phyloP scores from a whole-genome alignment of 306 rosid genomes.

The Sechiopsis laciniata region DNA sequence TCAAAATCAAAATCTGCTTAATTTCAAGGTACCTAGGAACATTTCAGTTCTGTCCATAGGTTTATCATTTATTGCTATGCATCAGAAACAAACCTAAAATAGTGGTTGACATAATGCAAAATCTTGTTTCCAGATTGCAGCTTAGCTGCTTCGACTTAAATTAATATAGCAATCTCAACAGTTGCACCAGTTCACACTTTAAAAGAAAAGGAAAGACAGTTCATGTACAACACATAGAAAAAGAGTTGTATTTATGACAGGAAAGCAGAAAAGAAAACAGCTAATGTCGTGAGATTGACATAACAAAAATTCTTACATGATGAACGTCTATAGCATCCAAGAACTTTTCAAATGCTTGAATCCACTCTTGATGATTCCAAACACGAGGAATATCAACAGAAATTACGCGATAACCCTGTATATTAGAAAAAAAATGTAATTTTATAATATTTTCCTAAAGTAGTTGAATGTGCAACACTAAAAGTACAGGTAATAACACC shows the following conservation, averaged over 20 bases:
- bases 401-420: constrained; percentile 92
- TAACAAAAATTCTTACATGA: constrained; percentile 51
- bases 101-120: not conserved
- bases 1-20: not conserved
- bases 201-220: not conserved
- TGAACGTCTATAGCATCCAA: constrained; percentile 98
- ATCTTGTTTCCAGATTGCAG: not conserved
- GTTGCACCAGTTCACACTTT: not conserved
- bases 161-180: not conserved
- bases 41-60: not conserved
- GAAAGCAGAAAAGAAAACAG: not conserved
- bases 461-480: not conserved
- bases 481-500: not conserved
- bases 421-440: constrained; percentile 12
- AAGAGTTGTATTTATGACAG: not conserved
- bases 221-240: not conserved
- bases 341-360: constrained; percentile 93
- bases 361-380: constrained; percentile 91
- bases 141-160: not conserved
- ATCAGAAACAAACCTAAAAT: not conserved
- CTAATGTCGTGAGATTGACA: not conserved
- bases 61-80: not conserved
- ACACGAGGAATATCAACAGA: constrained; percentile 94
- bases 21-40: not conserved
- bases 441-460: not conserved